Conservation (phyloP, 1,139 yeast species). For the Saccharomyces hybrid region DNA sequence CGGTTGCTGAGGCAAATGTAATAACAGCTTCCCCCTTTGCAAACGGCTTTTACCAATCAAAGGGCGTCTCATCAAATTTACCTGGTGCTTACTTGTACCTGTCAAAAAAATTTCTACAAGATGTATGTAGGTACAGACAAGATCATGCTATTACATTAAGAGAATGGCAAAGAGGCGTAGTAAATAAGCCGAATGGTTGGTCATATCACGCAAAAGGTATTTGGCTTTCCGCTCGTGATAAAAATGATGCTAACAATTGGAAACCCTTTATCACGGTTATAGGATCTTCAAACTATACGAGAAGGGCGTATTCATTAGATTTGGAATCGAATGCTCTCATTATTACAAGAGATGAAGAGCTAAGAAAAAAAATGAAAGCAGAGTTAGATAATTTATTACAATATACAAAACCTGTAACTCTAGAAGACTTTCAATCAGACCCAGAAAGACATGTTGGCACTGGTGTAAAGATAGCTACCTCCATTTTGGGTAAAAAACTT, state of each 20-base stretch:
- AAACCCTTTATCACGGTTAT: constrained; percentile 70
- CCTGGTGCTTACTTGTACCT: constrained; percentile 84
- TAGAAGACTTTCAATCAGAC: constrained; percentile 54
- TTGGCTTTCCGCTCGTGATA: constrained; percentile 62
- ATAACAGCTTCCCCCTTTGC: constrained; percentile 92
- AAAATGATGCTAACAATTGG: constrained; percentile 32
- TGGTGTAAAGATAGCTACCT: constrained; percentile 60
- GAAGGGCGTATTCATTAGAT: constrained; percentile 81
- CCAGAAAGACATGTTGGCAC: constrained; percentile 52
- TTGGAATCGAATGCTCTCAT: constrained; percentile 80
- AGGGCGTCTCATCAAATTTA: constrained; percentile 72
- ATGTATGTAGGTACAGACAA: constrained; percentile 42
- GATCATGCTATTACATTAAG: constrained; percentile 45
- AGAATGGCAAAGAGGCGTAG: constrained; percentile 87
- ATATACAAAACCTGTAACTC: constrained; percentile 44
- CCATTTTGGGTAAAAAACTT: constrained; percentile 56
- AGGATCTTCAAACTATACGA: constrained; percentile 91
- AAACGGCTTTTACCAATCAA: constrained; percentile 81
- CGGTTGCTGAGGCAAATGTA: constrained; percentile 54
- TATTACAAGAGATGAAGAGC: constrained; percentile 56
- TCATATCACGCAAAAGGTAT: constrained; percentile 98
- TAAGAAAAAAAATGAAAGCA: constrained; percentile 49
- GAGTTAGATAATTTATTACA: constrained; percentile 60
- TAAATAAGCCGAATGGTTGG: constrained; percentile 83
- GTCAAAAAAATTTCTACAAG: constrained; percentile 60